Percentiles rank a stretch among this genome's conserved stretches.
These are phyloP conservation scores for Mortierella sp. DNA, from an alignment of 371 early-diverging fungal genomes.

Conservation along the genomic window DNA sequence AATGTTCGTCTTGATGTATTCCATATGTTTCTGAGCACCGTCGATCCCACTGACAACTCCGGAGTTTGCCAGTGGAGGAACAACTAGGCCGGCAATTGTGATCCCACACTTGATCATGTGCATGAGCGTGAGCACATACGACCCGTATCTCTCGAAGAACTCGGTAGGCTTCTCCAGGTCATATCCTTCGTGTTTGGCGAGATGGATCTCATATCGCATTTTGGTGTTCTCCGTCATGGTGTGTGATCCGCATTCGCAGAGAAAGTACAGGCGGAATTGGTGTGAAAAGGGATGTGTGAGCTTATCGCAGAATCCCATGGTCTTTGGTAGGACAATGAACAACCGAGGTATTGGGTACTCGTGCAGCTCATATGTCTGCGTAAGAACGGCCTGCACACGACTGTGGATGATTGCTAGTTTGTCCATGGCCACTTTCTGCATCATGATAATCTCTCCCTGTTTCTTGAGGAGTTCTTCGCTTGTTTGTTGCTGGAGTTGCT, in stretches of 20 bases:
- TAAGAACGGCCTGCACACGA: neutral
- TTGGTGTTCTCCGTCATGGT: constrained; percentile 4
- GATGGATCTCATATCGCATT: constrained; percentile 16
- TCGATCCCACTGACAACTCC: neutral
- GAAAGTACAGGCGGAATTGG: constrained; percentile 11
- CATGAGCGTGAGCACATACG: neutral
- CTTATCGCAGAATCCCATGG: neutral
- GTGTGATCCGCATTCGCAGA: constrained; percentile 23
- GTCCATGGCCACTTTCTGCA: neutral
- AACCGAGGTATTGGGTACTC: constrained; percentile 18
- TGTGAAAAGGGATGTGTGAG: neutral
- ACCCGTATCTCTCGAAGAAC: neutral
- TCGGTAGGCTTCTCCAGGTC: constrained; percentile 3
- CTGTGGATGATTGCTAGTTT: neutral
- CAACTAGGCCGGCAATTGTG: constrained; percentile 5
- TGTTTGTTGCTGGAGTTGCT: no score
- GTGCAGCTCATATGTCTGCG: constrained; percentile 18
- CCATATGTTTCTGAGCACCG: neutral
- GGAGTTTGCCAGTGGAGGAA: neutral
- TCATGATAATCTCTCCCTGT: no score
- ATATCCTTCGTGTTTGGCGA: constrained; percentile 12
- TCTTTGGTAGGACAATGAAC: constrained; percentile 17
- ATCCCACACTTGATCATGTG: neutral
- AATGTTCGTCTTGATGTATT: neutral
- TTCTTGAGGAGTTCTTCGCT: no score